phyloP scores from a whole-genome alignment of 2,329 filamentous ascomycete species.

The Epichloe hybrida region DNA sequence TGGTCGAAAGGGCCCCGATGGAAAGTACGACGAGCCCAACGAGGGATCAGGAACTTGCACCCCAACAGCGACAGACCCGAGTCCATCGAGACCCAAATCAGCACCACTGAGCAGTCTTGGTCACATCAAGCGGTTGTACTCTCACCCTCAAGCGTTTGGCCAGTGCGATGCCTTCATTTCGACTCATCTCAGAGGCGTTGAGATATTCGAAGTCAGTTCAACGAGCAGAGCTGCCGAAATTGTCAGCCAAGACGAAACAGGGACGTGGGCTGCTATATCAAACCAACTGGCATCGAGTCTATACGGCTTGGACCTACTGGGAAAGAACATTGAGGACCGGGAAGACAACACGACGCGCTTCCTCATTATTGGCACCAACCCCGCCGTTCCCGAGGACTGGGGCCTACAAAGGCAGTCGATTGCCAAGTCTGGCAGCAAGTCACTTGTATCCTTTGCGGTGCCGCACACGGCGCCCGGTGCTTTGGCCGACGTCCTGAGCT shows the following conservation, averaged over 20 bases:
- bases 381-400: conserved; percentile 13
- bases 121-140: conserved; percentile 66
- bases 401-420: conserved; percentile 14
- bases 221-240: conserved; percentile 78
- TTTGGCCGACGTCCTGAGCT: conserved; percentile 64
- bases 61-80: conserved; percentile 33
- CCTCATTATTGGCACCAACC: conserved; percentile 43
- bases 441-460: conserved; percentile 72
- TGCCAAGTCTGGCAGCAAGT: conserved; percentile 39
- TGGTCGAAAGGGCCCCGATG: conserved; percentile 29
- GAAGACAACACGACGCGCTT: conserved; percentile 70
- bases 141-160: conserved; percentile 89
- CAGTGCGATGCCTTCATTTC: conserved; percentile 72
- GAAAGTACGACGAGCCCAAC: conserved; percentile 14
- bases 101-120: conserved; percentile 38
- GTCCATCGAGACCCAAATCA: conserved; percentile 29
- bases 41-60: conserved; percentile 33
- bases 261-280: conserved; percentile 63
- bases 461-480: conserved; percentile 68
- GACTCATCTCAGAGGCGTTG: conserved; percentile 55
- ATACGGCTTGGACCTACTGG: conserved; percentile 56
- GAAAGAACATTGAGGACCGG: conserved; percentile 56
- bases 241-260: conserved; percentile 43
- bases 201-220: conserved; percentile 70
- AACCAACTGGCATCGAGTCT: conserved; percentile 58